Evolutionary conservation across 2,329 filamentous ascomycete species (phyloP).

Genomic region (Phialocephala subalpina): DNA sequence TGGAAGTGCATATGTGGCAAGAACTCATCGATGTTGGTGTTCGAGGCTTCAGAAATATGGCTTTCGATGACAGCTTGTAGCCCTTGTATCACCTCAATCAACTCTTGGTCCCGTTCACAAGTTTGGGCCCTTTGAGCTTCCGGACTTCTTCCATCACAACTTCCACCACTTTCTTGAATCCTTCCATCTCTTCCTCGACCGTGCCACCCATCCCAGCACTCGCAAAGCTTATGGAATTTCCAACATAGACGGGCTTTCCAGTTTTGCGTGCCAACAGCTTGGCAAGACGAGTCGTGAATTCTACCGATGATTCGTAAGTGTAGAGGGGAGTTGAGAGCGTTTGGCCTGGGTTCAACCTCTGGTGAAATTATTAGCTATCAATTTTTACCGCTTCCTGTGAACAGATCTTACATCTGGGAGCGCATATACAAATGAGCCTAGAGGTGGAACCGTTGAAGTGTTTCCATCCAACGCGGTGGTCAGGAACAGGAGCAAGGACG

Average conservation of each 20-base stretch:
- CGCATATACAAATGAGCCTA: conserved; percentile 94
- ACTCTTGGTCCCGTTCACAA: conserved; percentile 3
- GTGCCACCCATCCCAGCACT: conserved; percentile 78
- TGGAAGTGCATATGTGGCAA: neutral
- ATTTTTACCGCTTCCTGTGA: conserved; percentile 10
- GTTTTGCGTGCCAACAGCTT: conserved; percentile 81
- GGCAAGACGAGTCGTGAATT: conserved; percentile 86
- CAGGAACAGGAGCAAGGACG: conserved; percentile 66
- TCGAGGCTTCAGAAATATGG: neutral
- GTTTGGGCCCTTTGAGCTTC: conserved; percentile 39
- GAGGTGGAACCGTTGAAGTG: conserved; percentile 56
- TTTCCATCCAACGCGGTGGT: conserved; percentile 65
- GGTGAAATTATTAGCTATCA: conserved; percentile 26
- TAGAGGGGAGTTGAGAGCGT: conserved; percentile 83
- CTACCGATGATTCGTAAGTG: conserved; percentile 76
- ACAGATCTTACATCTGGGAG: conserved; percentile 78
- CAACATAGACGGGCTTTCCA: conserved; percentile 84
- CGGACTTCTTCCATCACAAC: conserved; percentile 67
- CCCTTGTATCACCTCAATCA: neutral
- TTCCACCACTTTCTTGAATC: conserved; percentile 77
- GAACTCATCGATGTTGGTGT: neutral
- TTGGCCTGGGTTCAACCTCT: conserved; percentile 56
- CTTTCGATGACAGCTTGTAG: neutral
- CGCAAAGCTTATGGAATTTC: conserved; percentile 83
- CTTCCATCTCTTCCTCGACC: conserved; percentile 94